phyloP scores from a whole-genome alignment of 2,329 filamentous ascomycete genomes.

The Paraphaeosphaeria sporulosa region DNA sequence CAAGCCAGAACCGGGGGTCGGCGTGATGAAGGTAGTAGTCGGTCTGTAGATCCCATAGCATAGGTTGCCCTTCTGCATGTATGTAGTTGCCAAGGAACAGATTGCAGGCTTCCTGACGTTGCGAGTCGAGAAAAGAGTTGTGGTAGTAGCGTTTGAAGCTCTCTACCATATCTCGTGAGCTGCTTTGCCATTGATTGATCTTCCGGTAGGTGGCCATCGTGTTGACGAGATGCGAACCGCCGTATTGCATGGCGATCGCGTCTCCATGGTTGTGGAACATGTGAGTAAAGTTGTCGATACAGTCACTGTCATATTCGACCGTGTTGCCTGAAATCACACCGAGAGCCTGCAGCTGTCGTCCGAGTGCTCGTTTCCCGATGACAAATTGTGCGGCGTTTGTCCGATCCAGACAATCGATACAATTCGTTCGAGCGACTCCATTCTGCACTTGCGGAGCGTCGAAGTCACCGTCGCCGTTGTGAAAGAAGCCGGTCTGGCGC shows the following conservation, averaged over 20 bases:
- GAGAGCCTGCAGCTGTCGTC: conserved; percentile 88
- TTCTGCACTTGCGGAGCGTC: conserved; percentile 79
- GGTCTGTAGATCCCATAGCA: conserved; percentile 94
- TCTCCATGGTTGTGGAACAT: conserved; percentile 98
- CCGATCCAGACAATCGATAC: conserved; percentile 95
- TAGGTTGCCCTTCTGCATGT: conserved; percentile 83
- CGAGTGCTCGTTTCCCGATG: conserved; percentile 91
- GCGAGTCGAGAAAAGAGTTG: conserved; percentile 97
- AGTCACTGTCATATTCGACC: conserved; percentile 93
- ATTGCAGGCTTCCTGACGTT: conserved; percentile 97
- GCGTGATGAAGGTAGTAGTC: conserved; percentile 97
- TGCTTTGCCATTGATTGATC: conserved; percentile 98
- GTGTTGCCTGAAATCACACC: conserved; percentile 81
- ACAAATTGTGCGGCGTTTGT: conserved; percentile 99
- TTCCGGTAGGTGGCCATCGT: conserved; percentile 99
- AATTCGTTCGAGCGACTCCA: conserved; percentile 93
- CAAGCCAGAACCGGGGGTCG: conserved; percentile 76
- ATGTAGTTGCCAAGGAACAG: conserved; percentile 96
- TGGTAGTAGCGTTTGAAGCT: conserved; percentile 99
- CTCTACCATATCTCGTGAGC: conserved; percentile 98
- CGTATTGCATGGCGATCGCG: conserved; percentile 97
- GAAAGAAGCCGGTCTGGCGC: conserved; percentile 88
- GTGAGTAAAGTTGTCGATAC: conserved; percentile 93
- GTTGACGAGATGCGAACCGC: conserved; percentile 95
- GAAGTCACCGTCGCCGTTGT: conserved; percentile 79